phyloP scores from a whole-genome alignment of 83 land plant species.

The Thuja plicata region DNA sequence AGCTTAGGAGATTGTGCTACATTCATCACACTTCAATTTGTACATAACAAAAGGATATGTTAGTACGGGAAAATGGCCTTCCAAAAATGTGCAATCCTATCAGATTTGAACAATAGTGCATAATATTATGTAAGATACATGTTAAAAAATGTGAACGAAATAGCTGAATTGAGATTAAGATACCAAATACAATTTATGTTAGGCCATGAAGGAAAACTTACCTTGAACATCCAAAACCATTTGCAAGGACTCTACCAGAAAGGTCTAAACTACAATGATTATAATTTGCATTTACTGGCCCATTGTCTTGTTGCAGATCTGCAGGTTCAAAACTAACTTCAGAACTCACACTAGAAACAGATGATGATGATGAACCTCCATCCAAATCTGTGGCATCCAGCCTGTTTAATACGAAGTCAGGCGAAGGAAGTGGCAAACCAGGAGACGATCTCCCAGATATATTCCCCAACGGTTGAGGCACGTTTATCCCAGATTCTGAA shows the following conservation, averaged over 20 bases:
- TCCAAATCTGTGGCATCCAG: conserved; percentile 43
- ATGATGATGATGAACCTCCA: conserved; percentile 47
- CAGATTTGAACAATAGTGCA: neutral
- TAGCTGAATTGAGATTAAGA: neutral
- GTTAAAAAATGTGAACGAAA: neutral
- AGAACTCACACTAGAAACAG: conserved; percentile 61
- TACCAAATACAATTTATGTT: conserved; percentile 5
- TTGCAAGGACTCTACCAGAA: conserved; percentile 21
- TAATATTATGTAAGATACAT: neutral
- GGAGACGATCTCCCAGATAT: conserved; percentile 34
- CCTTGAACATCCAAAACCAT: conserved; percentile 40
- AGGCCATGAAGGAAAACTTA: conserved; percentile 18
- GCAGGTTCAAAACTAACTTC: conserved; percentile 58
- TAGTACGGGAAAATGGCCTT: neutral
- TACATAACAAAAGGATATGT: neutral
- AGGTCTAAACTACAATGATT: conserved; percentile 40
- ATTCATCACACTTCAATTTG: conserved; percentile 22
- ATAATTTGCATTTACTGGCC: conserved; percentile 26
- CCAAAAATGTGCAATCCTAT: neutral
- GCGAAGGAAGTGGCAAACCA: conserved; percentile 59
- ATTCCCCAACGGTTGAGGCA: conserved; percentile 26
- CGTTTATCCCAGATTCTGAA: conserved; percentile 41
- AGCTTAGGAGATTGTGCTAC: conserved; percentile 28
- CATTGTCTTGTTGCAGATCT: conserved; percentile 37
- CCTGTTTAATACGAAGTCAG: conserved; percentile 20